Evolutionary conservation across 2,329 filamentous ascomycete species (phyloP).

Genomic region (Dactylellina haptotyla): DNA sequence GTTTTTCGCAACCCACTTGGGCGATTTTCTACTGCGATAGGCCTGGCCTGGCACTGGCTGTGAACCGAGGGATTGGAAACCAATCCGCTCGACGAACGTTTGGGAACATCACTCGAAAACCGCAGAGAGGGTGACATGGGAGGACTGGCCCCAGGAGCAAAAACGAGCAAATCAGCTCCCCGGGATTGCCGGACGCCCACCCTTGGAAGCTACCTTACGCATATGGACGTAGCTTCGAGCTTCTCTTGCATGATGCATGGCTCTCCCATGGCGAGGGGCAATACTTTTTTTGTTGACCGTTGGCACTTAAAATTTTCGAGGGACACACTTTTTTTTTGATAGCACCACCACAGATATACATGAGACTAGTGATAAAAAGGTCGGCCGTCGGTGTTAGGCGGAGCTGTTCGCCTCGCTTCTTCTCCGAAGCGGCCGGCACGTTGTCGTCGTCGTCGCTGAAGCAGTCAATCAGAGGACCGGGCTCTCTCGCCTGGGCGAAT

Average conservation of each 20-base stretch:
- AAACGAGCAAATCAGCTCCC: slow-evolving; percentile 50
- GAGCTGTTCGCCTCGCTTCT: slow-evolving; percentile 19
- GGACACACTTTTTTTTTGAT: background rate
- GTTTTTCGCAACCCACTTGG: background rate
- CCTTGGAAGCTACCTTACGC: slow-evolving; percentile 18
- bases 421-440: slow-evolving; percentile 9
- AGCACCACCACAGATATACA: background rate
- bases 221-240: slow-evolving; percentile 14
- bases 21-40: background rate
- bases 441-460: background rate
- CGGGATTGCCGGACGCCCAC: slow-evolving; percentile 15
- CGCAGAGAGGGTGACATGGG: slow-evolving; percentile 2
- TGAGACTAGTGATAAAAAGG: background rate
- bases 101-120: background rate
- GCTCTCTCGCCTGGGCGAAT: background rate
- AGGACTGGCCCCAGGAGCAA: slow-evolving; percentile 13
- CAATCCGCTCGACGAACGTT: slow-evolving; percentile 26
- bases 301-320: background rate
- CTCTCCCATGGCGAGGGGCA: slow-evolving; percentile 12
- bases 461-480: no score
- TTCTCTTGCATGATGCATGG: slow-evolving; percentile 25
- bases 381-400: slow-evolving; percentile 20
- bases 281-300: slow-evolving; percentile 10
- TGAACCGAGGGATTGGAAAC: slow-evolving; percentile 49
- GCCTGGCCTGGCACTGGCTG: background rate